phyloP scores from a whole-genome alignment of 2,329 filamentous ascomycete species.

The Basipetospora chlamydospora region DNA sequence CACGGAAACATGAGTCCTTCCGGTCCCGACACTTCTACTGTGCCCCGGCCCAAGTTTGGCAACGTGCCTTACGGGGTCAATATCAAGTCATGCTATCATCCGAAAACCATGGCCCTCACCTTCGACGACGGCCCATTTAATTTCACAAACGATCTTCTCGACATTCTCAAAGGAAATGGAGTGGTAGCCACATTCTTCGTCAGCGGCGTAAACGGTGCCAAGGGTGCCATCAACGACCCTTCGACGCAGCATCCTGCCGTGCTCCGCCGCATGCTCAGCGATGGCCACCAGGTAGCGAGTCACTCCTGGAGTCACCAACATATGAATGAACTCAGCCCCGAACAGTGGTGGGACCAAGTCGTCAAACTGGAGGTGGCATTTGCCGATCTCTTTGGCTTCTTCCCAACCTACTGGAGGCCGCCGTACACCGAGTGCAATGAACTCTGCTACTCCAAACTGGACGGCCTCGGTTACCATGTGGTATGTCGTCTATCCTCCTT shows the following conservation, averaged over 20 bases:
- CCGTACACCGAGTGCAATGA: conserved; percentile 28
- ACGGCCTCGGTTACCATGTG: conserved; percentile 36
- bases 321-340: conserved; percentile 19
- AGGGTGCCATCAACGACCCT: conserved; percentile 31
- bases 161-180: conserved; percentile 17
- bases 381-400: conserved; percentile 24
- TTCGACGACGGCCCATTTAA: conserved; percentile 31
- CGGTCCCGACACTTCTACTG: conserved; percentile 37
- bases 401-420: conserved; percentile 28
- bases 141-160: conserved; percentile 27
- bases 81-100: conserved; percentile 24
- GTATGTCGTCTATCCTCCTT: conserved; percentile 17
- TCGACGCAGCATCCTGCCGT: conserved; percentile 12
- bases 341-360: conserved; percentile 23
- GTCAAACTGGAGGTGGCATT: conserved; percentile 29
- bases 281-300: conserved; percentile 46
- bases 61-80: conserved; percentile 38
- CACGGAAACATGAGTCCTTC: conserved; percentile 39
- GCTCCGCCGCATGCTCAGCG: conserved; percentile 30
- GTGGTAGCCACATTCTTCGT: conserved; percentile 24
- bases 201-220: conserved; percentile 19
- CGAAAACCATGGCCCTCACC: conserved; percentile 27
- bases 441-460: conserved; percentile 19
- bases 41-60: conserved; percentile 38
- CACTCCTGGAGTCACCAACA: conserved; percentile 35